Evolutionary conservation across 345 rosid genomes (phyloP), one percentile per base, ranked within the genome.

Genomic region (Gossypium arboreum): DNA sequence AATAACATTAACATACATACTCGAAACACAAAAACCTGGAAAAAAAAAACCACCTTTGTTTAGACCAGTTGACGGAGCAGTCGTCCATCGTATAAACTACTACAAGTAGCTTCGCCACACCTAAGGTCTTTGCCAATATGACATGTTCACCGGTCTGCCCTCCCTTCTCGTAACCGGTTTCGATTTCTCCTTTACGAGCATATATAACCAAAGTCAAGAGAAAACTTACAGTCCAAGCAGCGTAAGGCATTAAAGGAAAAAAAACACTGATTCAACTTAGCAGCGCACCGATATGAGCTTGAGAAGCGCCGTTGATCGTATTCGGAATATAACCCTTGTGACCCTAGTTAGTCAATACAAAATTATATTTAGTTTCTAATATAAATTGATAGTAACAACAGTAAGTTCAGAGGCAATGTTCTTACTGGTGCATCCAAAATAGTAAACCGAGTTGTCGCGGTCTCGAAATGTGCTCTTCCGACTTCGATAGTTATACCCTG

Each of bases 101-200:
- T 20, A 20, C 22, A 20, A 20, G 22, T 20, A 20, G 22, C 81
- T 90, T 93, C 2, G 97, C 81, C 58, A 96, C 99, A 43, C 99
- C 98, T 90, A 93, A 86, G 47, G 99, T 96, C 81, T 96, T 96
- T 52, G 98, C 99, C 73, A 96, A 97, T 83, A 86, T 91, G 70
- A 96, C 99, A 81, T 96, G 99, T 81, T 96, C 99, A 75, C 99
- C 97, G 60, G 99, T 96, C 87, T 93, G 99, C 60, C 99, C 99
- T 79, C 99, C 99, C 86, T 87, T 92, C 84, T 93, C 98, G 79
- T 83, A 96, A 51, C 99, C 99, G 45, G 99, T 96, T 88, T 96
- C 98, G 73, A 95, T 93, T 84, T 95, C 99, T 72, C 99, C 99
- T 84, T 89, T 93, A 8, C 98, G 88, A 74, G 99, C 99, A 68